These are phyloP conservation scores for barrel medic (Medicago truncatula) DNA, from an alignment of 306 rosid genomes.

Conservation along the genomic window MtrunA17r5.0-ANR NC_053044.1:31243001-31243500, in stretches of 20 bases:
- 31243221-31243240: not conserved
- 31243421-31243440: conserved; percentile 75
- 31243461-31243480: conserved; percentile 64
- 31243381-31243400: conserved; percentile 61
- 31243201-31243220: not conserved
- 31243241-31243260: conserved; percentile 44
- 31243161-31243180: not conserved
- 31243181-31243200: not conserved
- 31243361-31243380: conserved; percentile 57
- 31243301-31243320: conserved; percentile 99
- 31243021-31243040: too few species aligned
- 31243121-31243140: too few species aligned
- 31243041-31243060: too few species aligned
- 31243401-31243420: conserved; percentile 53
- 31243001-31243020: too few species aligned
- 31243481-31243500: conserved; percentile 67
- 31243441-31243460: conserved; percentile 70
- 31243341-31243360: conserved; percentile 95
- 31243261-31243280: conserved; percentile 96
- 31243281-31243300: conserved; percentile 92
- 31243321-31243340: conserved; percentile 89
- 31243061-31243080: too few species aligned
- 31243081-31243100: too few species aligned
- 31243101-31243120: too few species aligned
- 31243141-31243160: too few species aligned